These are phyloP conservation scores for Blastocystis sp. DNA, from an alignment of 352 stramenopile species.

Conservation along the genomic window DNA sequence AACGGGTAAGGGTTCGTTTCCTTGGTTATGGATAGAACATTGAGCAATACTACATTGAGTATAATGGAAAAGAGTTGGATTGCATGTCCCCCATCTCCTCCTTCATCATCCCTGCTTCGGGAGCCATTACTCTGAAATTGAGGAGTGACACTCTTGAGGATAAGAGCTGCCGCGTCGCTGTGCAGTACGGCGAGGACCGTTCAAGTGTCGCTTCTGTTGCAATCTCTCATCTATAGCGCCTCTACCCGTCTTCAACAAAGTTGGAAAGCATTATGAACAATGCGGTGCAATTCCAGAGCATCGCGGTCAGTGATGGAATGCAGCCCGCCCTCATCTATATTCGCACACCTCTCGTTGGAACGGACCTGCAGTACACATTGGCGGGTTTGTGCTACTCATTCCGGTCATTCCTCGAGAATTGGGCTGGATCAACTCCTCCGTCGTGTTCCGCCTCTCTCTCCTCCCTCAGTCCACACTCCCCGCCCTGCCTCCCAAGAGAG, in stretches of 20 bases:
- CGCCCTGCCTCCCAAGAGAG: not conserved
- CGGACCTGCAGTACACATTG: not conserved
- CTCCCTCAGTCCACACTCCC: not conserved
- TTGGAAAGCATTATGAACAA: not conserved
- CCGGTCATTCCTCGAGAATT: not conserved
- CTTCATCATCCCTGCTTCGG: not conserved
- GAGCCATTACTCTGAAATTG: not conserved
- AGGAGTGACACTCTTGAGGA: not conserved
- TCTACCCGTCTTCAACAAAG: not conserved
- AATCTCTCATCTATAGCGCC: not conserved
- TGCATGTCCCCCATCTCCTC: not conserved
- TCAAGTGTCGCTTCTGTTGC: not conserved
- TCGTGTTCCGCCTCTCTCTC: not conserved
- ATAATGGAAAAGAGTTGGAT: slow-evolving; percentile 32
- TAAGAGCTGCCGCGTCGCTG: not conserved
- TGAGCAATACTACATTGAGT: slow-evolving; percentile 1
- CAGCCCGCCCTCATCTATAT: slow-evolving; percentile 11
- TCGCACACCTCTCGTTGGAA: not conserved
- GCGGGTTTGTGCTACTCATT: not conserved
- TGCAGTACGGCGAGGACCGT: not conserved
- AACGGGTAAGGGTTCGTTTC: not conserved
- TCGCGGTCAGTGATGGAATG: not conserved
- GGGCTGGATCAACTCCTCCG: not conserved
- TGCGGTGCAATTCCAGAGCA: not conserved
- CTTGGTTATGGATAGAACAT: not conserved